Evolutionary conservation across 306 rosid genomes (phyloP).

Genomic region (Castanea sativa): DNA sequence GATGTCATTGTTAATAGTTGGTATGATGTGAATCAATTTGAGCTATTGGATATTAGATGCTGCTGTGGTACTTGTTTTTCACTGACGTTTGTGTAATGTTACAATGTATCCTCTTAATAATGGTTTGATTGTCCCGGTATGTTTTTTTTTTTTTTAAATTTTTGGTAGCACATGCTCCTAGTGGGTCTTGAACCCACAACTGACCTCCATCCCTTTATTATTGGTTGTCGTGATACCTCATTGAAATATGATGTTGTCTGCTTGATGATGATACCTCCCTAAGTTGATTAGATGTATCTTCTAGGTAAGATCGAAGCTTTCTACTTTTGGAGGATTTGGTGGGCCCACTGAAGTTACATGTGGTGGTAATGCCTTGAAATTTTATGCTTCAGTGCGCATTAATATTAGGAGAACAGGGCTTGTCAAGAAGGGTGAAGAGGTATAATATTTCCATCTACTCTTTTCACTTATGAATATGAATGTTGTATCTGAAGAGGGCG

Average conservation of each 20-base stretch:
- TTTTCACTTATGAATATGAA: background rate
- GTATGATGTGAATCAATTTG: background rate
- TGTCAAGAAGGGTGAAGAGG: constrained; percentile 92
- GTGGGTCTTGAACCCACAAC: no score
- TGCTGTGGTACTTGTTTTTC: background rate
- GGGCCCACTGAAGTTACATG: constrained; percentile 85
- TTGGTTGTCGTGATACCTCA: background rate
- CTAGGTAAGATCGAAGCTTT: constrained; percentile 81
- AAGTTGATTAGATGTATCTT: constrained; percentile 16
- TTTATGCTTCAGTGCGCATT: constrained; percentile 88
- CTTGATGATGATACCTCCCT: background rate
- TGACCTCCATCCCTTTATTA: no score
- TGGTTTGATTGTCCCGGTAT: background rate
- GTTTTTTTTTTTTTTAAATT: no score
- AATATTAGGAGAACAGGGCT: constrained; percentile 63
- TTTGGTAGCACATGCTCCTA: no score
- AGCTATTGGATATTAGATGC: background rate
- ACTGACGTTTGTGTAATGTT: background rate
- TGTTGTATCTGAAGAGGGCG: background rate
- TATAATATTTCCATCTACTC: constrained; percentile 15
- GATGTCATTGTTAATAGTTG: background rate
- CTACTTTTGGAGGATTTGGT: constrained; percentile 89
- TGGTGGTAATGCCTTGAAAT: constrained; percentile 92
- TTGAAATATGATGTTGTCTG: background rate
- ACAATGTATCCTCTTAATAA: background rate